Conservation (phyloP, 2,329 filamentous ascomycete genomes). For the Colletotrichum lindemuthianum region DNA sequence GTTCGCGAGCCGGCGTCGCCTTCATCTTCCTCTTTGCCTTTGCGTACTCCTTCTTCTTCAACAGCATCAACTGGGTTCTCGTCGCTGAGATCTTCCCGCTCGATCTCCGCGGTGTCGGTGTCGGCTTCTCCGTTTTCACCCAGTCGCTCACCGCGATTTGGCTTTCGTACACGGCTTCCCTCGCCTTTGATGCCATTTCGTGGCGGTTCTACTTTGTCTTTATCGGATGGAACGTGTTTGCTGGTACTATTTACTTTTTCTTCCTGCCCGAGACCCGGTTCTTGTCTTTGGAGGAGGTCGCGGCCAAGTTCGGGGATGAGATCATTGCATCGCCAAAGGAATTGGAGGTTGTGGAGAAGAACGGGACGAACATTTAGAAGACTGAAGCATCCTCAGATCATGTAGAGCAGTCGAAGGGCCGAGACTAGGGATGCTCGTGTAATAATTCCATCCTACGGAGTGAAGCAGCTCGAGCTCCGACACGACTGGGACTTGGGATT, state of each 20-base stretch:
- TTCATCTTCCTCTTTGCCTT: slow-evolving; percentile 46
- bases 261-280: slow-evolving; percentile 48
- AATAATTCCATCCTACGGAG: too few species aligned
- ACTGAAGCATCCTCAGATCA: neutral
- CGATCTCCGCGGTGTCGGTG: slow-evolving; percentile 41
- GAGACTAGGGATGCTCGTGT: too few species aligned
- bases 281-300: slow-evolving; percentile 46
- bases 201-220: slow-evolving; percentile 48
- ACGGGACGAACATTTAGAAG: neutral
- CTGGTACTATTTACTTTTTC: slow-evolving; percentile 44
- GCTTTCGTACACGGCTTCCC: slow-evolving; percentile 42
- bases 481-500: too few species aligned
- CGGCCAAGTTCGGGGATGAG: slow-evolving; percentile 46
- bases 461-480: too few species aligned
- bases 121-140: slow-evolving; percentile 42
- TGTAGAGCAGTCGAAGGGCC: neutral
- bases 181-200: slow-evolving; percentile 42
- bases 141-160: slow-evolving; percentile 45
- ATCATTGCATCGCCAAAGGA: neutral
- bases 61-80: slow-evolving; percentile 45
- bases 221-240: slow-evolving; percentile 44
- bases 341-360: neutral
- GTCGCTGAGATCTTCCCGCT: slow-evolving; percentile 43
- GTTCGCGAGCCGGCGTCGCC: slow-evolving; percentile 41
- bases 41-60: slow-evolving; percentile 46